Evolutionary conservation across 306 rosid species (phyloP), one percentile per base, ranked within the genome.

Genomic region (cucumber (Cucumis sativus)): DNA sequence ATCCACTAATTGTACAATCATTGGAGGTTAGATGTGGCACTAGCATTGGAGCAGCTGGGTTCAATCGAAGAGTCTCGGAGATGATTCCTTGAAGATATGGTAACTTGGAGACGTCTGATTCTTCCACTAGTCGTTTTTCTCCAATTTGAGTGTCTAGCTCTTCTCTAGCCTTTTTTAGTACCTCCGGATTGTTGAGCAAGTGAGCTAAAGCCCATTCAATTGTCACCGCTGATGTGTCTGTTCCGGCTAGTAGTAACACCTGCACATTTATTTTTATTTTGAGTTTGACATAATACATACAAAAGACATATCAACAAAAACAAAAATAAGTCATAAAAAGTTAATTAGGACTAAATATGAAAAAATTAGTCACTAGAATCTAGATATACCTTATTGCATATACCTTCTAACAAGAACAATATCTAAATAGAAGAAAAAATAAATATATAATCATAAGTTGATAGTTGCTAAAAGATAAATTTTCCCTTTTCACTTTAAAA

Each of bases 141-240:
- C 85, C 84, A 2, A 85, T 33, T 9, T 73, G 45, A 5, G 35
- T 3, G 28, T 85, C 84, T 0, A 85, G 1, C 52, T 85, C 85
- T 10, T 10, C 76, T 73, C 54, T 82, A 7, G 78, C 85, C 1
- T 82, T 85, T 1, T 73, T 65, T 8, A 85, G 41, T 43, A 82
- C 68, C 0, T 74, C 37, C 1, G 85, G 84, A 60, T 77, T 74
- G 78, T 79, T 82, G 3, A 85, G 83, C 2, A 85, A 76, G 68
- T 80, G 80, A 13, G 83, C 18, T 85, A 84, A 37, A 0, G 76
- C 66, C 80, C 84, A 85, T 41, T 85, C 87, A 3, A 84, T 20
- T 11, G 84, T 78, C 60, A 78, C 79, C 0, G 87, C 82, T 10
- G 84, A 68, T 4, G 87, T 81, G 51, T 84, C 84, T 0, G 83